Evolutionary conservation across 257 asterid species (phyloP).

Genomic region (Ilex aquifolium): DNA sequence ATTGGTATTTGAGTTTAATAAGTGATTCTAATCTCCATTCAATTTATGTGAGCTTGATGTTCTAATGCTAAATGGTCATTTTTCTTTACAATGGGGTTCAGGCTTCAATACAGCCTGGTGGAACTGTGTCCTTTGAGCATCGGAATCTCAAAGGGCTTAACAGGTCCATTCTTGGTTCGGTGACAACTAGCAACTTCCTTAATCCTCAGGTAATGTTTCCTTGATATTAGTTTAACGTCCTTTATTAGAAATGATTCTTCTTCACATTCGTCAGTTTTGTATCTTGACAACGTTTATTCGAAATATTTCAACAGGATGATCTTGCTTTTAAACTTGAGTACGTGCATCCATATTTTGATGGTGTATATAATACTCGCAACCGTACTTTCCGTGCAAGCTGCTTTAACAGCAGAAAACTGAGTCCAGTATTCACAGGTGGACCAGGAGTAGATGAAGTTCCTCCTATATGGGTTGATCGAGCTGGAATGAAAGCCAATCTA

Average conservation of each 20-base stretch:
- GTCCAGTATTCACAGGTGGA: slow-evolving; percentile 98
- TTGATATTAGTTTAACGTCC: not conserved
- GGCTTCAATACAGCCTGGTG: slow-evolving; percentile 99
- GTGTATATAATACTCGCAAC: slow-evolving; percentile 78
- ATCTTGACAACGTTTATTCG: not conserved
- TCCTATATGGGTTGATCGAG: slow-evolving; percentile 96
- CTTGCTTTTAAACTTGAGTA: slow-evolving; percentile 95
- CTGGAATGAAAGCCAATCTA: slow-evolving; percentile 83
- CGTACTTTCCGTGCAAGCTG: slow-evolving; percentile 88
- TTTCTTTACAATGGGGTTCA: slow-evolving; percentile 27
- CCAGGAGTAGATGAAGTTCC: slow-evolving; percentile 98
- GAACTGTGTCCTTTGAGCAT: slow-evolving; percentile 96
- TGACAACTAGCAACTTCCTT: slow-evolving; percentile 90
- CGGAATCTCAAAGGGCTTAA: slow-evolving; percentile 84
- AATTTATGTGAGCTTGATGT: slow-evolving; percentile 6
- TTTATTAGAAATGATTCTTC: too few species aligned
- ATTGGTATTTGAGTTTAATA: slow-evolving; percentile 40
- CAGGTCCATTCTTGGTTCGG: slow-evolving; percentile 93
- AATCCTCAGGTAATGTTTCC: slow-evolving; percentile 75
- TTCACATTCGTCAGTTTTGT: not conserved
- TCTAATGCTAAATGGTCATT: slow-evolving; percentile 13
- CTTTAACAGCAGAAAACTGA: slow-evolving; percentile 91
- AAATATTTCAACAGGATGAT: slow-evolving; percentile 60
- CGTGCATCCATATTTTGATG: slow-evolving; percentile 91
- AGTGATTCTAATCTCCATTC: slow-evolving; percentile 2